A percentile compares a stretch with the other conserved stretches of the same genome.
phyloP scores from a whole-genome alignment of 805 yeast genomes.

The Lipomyces yamanashiensis region DNA sequence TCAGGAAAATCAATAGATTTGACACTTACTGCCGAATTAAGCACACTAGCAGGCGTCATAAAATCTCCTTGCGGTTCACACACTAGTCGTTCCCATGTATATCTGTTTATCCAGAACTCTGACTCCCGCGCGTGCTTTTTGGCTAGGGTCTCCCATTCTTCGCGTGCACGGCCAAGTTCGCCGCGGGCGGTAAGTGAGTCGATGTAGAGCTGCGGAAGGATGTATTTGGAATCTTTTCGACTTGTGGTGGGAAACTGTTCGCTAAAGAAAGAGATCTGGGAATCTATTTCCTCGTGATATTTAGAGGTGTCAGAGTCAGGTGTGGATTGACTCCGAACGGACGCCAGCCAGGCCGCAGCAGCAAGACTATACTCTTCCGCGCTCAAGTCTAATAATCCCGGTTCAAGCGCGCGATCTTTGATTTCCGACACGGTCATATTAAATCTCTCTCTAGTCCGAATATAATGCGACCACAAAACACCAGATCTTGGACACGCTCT shows the following conservation, averaged over 20 bases:
- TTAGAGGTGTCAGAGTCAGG: neutral
- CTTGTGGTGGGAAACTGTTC: neutral
- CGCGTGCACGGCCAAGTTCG: constrained; percentile 11
- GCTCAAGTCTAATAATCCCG: constrained; percentile 13
- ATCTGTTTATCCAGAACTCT: constrained; percentile 55
- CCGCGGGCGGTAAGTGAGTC: constrained; percentile 15
- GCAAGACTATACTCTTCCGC: constrained; percentile 23
- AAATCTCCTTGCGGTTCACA: constrained; percentile 41
- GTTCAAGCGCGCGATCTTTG: constrained; percentile 24
- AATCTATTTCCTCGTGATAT: constrained; percentile 6
- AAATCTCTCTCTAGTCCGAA: constrained; percentile 30
- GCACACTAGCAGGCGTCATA: constrained; percentile 41
- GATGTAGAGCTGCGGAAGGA: constrained; percentile 21
- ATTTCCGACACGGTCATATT: constrained; percentile 13
- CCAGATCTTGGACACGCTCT: constrained; percentile 41
- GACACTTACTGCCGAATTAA: constrained; percentile 45
- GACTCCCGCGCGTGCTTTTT: constrained; percentile 45
- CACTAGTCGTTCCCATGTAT: constrained; percentile 47
- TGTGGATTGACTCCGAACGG: constrained; percentile 14
- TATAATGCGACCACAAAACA: constrained; percentile 38
- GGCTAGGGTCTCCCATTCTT: constrained; percentile 40
- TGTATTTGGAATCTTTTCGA: constrained; percentile 16
- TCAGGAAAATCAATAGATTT: constrained; percentile 57
- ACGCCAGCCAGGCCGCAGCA: constrained; percentile 26
- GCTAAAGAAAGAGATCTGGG: neutral